Base-by-base conservation (phyloP, 1,284 basidiomycete species). In the Pseudozyma tsukubaensis region DNA sequence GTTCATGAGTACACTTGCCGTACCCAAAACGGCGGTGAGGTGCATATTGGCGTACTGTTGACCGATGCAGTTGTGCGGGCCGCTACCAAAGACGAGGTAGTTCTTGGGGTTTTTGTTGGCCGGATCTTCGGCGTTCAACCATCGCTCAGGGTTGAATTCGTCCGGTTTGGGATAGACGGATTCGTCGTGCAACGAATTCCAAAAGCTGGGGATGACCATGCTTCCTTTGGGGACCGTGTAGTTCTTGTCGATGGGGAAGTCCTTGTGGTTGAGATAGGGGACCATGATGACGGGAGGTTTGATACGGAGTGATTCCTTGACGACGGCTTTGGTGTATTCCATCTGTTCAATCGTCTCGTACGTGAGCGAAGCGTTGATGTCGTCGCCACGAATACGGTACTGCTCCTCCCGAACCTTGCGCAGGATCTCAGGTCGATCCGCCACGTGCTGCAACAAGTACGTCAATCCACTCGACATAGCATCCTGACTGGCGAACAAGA, bases 201-300 rank as follows among this genome's bases (percentile, higher is more conserved):
- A 99, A 87, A 97, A 93, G n/a, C 93, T 93, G 2, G 96, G 96
- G 78, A 99, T 97, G 81, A 98, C 89, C 93, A 99, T 97, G 83
- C 91, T 91, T 77, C 90, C 90, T 61, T 89, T 90, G 42, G 97
- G 96, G 0, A 94, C 95, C 16, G 92, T 96, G 88, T 99, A 99
- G 82, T 92, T 89, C 19, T 90, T 87, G 52, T 91, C 88, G 86
- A 99, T 94, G 36, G 94, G 94, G 91, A 99, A 98, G 0, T 93
- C 85, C 86, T 92, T 93, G 70, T 89, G 91, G 42, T 93, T 89
- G 82, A 89, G 89, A 88, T 99, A 99, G n/a, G 96, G 97, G 32
- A 97, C 93, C 93, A 86, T 86, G 77, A 86, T 84, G 49, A 86
- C 86, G 8, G 95, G 94, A 43, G 94, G 95, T 86, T 92, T 92